These are phyloP conservation scores for Clavariopsis aquatica DNA, from an alignment of 495 filamentous ascomycete genomes.

Conservation along the genomic window DNA sequence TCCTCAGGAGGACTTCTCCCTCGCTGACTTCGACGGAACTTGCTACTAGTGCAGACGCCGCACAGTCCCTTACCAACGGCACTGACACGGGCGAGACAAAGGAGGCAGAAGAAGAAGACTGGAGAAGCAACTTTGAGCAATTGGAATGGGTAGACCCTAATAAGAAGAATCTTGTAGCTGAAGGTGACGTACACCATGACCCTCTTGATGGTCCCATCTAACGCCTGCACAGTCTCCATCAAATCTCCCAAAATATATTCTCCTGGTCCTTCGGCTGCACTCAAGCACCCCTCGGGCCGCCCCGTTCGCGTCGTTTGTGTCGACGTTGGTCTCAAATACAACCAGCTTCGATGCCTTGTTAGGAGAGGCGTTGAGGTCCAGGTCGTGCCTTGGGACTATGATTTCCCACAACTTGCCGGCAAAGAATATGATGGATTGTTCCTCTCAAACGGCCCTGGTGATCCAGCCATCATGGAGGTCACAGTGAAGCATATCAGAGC, in stretches of 20 bases:
- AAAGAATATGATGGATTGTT: slow-evolving; percentile 94
- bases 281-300: slow-evolving; percentile 85
- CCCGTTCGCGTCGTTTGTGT: slow-evolving; percentile 83
- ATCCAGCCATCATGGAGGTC: slow-evolving; percentile 76
- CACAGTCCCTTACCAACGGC: slow-evolving; percentile 36
- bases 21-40: slow-evolving; percentile 42
- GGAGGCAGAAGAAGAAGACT: slow-evolving; percentile 47
- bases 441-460: slow-evolving; percentile 95
- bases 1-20: slow-evolving; percentile 67
- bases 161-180: slow-evolving; percentile 82
- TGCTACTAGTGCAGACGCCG: slow-evolving; percentile 33
- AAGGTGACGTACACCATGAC: slow-evolving; percentile 67
- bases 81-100: slow-evolving; percentile 2
- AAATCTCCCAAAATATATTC: slow-evolving; percentile 77
- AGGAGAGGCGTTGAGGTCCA: slow-evolving; percentile 90
- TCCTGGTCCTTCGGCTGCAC: slow-evolving; percentile 62
- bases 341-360: slow-evolving; percentile 91
- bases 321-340: slow-evolving; percentile 96
- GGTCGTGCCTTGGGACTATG: slow-evolving; percentile 93
- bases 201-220: slow-evolving; percentile 18
- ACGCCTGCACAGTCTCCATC: slow-evolving; percentile 70
- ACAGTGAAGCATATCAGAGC: slow-evolving; percentile 75
- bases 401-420: slow-evolving; percentile 72
- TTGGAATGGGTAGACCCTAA: slow-evolving; percentile 92
- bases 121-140: slow-evolving; percentile 69